A percentile compares a stretch with the other conserved stretches of the same genome.
Evolutionary conservation across 2,329 filamentous ascomycete genomes (phyloP).

Genomic region (Colletotrichum magnum): DNA sequence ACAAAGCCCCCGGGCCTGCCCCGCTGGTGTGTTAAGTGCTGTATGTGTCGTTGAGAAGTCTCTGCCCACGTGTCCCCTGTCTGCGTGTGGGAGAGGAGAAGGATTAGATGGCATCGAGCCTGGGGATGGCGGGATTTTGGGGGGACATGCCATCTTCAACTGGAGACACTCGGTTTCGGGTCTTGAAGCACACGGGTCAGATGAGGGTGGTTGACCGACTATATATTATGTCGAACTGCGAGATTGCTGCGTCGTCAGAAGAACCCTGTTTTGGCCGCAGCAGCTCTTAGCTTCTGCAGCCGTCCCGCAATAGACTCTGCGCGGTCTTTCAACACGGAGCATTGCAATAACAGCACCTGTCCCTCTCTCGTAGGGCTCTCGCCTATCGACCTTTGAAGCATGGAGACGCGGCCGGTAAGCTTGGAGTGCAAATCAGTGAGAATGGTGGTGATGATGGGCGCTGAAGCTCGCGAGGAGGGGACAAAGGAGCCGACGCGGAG

Average conservation of each 20-base stretch:
- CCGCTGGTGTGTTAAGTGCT: slow-evolving; percentile 39
- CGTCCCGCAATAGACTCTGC: slow-evolving; percentile 42
- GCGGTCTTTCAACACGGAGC: slow-evolving; percentile 45
- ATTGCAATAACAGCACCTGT: slow-evolving; percentile 46
- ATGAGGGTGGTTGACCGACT: neutral
- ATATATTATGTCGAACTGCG: neutral
- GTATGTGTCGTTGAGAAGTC: too few species aligned
- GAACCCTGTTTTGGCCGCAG: slow-evolving; percentile 9
- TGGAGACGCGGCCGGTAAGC: slow-evolving; percentile 34
- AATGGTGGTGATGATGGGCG: slow-evolving; percentile 51
- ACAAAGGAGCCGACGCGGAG: slow-evolving; percentile 57
- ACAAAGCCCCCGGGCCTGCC: slow-evolving; percentile 46
- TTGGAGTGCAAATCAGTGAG: slow-evolving; percentile 49
- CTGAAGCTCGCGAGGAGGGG: slow-evolving; percentile 50
- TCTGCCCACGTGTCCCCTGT: too few species aligned
- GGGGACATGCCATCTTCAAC: too few species aligned
- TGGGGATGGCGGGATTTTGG: too few species aligned
- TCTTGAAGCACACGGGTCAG: neutral
- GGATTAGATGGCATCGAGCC: too few species aligned
- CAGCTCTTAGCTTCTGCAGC: slow-evolving; percentile 30
- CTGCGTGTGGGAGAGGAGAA: too few species aligned
- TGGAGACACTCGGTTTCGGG: too few species aligned
- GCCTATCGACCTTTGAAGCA: neutral
- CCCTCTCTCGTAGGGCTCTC: slow-evolving; percentile 34
- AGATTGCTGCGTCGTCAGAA: neutral